Evolutionary conservation across 2,329 filamentous ascomycete genomes (phyloP).

Genomic region (Orbilia ellipsospora): DNA sequence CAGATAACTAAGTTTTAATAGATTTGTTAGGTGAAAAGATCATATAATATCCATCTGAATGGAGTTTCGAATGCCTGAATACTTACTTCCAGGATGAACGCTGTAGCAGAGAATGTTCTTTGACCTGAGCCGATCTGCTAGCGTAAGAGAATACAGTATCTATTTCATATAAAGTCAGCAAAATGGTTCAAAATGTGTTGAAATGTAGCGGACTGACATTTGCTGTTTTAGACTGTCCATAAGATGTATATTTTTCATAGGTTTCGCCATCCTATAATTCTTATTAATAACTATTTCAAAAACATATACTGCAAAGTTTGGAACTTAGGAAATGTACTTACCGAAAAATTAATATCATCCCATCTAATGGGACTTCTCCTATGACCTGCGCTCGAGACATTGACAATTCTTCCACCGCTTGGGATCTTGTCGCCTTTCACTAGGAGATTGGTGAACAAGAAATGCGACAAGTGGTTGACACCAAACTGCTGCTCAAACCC

Average conservation of each 20-base stretch:
- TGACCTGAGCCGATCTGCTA: constrained; percentile 26
- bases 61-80: background rate
- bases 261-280: constrained; percentile 18
- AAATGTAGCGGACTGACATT: constrained; percentile 5
- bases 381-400: constrained; percentile 64
- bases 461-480: constrained; percentile 60
- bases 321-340: background rate
- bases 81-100: constrained; percentile 25
- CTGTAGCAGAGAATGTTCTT: constrained; percentile 21
- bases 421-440: constrained; percentile 60
- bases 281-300: background rate
- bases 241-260: constrained; percentile 20
- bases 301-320: background rate
- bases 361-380: constrained; percentile 27
- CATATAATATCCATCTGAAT: background rate
- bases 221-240: constrained; percentile 35
- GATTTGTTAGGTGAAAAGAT: background rate
- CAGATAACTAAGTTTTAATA: constrained; percentile 8
- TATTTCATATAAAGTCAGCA: background rate
- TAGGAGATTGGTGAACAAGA: constrained; percentile 60
- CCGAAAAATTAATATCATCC: constrained; percentile 34
- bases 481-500: constrained; percentile 57
- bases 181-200: background rate
- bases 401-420: constrained; percentile 63
- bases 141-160: constrained; percentile 26